Conservation (phyloP, 2,329 filamentous ascomycete genomes). For the Aureobasidium melanogenum region DNA sequence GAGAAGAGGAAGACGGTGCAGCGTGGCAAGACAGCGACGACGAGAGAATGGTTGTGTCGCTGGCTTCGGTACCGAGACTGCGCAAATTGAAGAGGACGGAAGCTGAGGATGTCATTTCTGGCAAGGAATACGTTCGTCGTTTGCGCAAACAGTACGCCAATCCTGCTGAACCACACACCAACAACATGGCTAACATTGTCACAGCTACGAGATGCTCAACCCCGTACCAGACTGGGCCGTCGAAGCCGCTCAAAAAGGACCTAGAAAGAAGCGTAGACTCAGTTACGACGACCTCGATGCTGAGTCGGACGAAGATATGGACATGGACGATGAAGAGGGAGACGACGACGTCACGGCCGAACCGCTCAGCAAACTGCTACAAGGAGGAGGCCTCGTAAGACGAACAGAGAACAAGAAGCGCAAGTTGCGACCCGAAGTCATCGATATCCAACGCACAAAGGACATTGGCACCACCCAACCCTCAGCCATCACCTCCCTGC, state of each 20-base stretch:
- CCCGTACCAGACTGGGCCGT: constrained; percentile 54
- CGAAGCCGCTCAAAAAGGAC: constrained; percentile 31
- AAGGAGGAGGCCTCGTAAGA: constrained; percentile 58
- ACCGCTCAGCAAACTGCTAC: constrained; percentile 71
- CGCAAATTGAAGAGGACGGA: constrained; percentile 76
- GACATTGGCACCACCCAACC: constrained; percentile 74
- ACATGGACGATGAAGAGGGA: constrained; percentile 26
- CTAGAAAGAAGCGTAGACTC: constrained; percentile 40
- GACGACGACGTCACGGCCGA: constrained; percentile 51
- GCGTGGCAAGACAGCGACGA: constrained; percentile 97
- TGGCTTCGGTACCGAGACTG: constrained; percentile 65
- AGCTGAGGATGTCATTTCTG: constrained; percentile 76
- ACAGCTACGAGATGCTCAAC: constrained; percentile 44
- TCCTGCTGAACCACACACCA: background rate
- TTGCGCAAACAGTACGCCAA: constrained; percentile 57
- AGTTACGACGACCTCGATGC: constrained; percentile 41
- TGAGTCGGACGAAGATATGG: constrained; percentile 49
- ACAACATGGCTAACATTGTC: background rate
- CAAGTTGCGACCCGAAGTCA: constrained; percentile 73
- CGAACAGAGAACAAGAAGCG: constrained; percentile 49
- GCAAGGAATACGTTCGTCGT: constrained; percentile 73
- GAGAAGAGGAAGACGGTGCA: constrained; percentile 38
- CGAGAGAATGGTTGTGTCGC: constrained; percentile 73
- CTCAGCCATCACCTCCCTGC: constrained; percentile 69
- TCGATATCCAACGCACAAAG: constrained; percentile 82